These are phyloP conservation scores for Bauhinia variegata DNA, from an alignment of 306 rosid genomes.

Conservation along the genomic window DNA sequence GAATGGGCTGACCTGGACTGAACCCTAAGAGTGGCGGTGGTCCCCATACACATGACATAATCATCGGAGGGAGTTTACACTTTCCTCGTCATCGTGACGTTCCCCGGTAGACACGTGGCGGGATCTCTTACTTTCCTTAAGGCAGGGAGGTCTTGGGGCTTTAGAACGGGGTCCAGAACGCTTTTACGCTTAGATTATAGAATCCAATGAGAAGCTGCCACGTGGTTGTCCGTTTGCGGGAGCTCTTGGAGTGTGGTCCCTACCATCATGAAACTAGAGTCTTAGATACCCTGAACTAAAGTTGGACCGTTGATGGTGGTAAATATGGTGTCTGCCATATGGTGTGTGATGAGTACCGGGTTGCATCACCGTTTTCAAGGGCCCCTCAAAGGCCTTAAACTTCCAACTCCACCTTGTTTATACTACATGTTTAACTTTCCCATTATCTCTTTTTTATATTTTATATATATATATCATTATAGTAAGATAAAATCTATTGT, in stretches of 20 bases:
- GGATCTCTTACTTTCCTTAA: slow-evolving; percentile 46
- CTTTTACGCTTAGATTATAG: slow-evolving; percentile 19
- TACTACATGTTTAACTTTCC: not conserved
- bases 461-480: no score
- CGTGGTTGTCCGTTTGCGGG: slow-evolving; percentile 33
- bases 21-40: not conserved
- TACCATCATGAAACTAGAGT: slow-evolving; percentile 29
- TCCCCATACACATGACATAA: slow-evolving; percentile 60
- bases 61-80: slow-evolving; percentile 46
- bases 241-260: slow-evolving; percentile 49
- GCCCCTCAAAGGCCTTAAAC: not conserved
- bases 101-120: slow-evolving; percentile 66
- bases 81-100: slow-evolving; percentile 67
- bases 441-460: no score
- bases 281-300: no score
- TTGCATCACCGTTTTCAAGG: slow-evolving; percentile 52
- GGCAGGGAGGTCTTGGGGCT: slow-evolving; percentile 53
- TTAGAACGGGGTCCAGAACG: slow-evolving; percentile 11
- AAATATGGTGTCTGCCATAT: slow-evolving; percentile 76
- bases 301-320: slow-evolving; percentile 87
- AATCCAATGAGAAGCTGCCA: slow-evolving; percentile 27
- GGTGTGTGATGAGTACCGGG: slow-evolving; percentile 39
- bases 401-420: no score
- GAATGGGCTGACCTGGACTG: slow-evolving; percentile 53
- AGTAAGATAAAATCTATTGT: no score